These are phyloP conservation scores for Nicotiana knightiana DNA, from an alignment of 257 asterid genomes.

Conservation along the genomic window DNA sequence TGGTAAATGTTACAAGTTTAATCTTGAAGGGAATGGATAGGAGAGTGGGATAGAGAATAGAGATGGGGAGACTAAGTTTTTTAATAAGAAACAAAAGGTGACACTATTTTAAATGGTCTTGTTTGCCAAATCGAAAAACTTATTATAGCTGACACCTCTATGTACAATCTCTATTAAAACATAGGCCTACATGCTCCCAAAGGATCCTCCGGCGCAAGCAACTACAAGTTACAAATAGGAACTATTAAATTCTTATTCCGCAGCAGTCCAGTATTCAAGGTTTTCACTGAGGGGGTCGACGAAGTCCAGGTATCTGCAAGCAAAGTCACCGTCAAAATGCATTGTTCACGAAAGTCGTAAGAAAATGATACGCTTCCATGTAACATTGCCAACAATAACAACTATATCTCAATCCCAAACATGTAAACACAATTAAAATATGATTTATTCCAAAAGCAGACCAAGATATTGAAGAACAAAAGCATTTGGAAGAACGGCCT, in stretches of 20 bases:
- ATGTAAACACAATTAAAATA: background rate
- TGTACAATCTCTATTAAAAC: background rate
- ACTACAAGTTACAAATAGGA: background rate
- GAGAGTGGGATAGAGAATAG: no score
- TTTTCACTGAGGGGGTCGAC: constrained; percentile 1
- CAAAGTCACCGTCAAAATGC: background rate
- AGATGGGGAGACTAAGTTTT: no score
- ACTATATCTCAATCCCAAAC: no score
- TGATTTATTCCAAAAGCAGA: background rate
- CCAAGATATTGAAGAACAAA: background rate
- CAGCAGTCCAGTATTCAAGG: constrained; percentile 2
- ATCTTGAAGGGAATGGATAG: no score
- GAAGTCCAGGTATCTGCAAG: constrained; percentile 26
- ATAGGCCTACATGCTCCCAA: background rate
- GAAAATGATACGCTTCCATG: background rate
- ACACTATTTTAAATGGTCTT: background rate
- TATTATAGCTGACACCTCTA: constrained; percentile 1
- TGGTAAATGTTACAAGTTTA: no score
- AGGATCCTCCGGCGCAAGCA: background rate
- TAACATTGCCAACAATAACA: background rate
- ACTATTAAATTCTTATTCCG: background rate
- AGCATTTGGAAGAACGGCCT: background rate
- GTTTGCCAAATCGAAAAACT: background rate
- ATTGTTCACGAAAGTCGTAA: background rate
- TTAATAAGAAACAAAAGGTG: background rate